Evolutionary conservation across 352 stramenopile genomes (phyloP), one percentile per base, ranked within the genome.

Genomic region (Pythium volutum): DNA sequence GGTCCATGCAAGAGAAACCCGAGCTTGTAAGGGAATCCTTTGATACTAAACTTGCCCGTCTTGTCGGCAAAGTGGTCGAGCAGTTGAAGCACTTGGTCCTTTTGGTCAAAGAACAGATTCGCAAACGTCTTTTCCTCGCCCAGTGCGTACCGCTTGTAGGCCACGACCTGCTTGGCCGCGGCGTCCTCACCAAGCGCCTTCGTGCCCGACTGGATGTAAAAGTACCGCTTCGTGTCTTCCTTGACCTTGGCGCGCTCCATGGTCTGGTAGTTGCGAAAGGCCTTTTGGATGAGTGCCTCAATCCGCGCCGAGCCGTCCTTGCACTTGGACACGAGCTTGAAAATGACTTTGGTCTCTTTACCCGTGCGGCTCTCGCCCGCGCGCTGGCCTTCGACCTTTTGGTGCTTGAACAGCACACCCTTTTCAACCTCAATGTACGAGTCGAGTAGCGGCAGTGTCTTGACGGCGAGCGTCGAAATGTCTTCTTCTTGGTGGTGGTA

Each of bases 21-120:
- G 57, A 77, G 79, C 68, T 95, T 96, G 69, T 95, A 82, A 22
- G 88, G 88, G 53, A 91, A 96, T 11, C 87, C 87, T n/a, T 60
- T 54, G 72, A 96, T 91, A 15, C 68, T 69, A 54, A 91, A 96
- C 68, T 91, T 91, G n/a, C 85, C 87, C 23, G 26, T 67, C 64
- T 72, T 81, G 60, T 46, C 62, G 39, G 61, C 49, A 58, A 95
- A 95, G 41, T 88, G 66, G 33, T 90, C 61, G 0, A 95, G 67
- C 11, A 91, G 59, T 25, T 64, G 41, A 18, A 93, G 38, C n/a
- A 95, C 60, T 12, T 61, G 51, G 8, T 61, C 26, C 54, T 96
- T 96, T 42, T 93, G 73, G 2, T 71, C 53, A 55, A 96, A 94
- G 72, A 96, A 96, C 4, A 96, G 61, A 25, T 72, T 84, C 14